Percentiles rank a stretch among this genome's conserved stretches.
These are phyloP conservation scores for Syncephalastrum racemosum DNA, from an alignment of 371 early-diverging fungal genomes.

Conservation along the genomic window DNA sequence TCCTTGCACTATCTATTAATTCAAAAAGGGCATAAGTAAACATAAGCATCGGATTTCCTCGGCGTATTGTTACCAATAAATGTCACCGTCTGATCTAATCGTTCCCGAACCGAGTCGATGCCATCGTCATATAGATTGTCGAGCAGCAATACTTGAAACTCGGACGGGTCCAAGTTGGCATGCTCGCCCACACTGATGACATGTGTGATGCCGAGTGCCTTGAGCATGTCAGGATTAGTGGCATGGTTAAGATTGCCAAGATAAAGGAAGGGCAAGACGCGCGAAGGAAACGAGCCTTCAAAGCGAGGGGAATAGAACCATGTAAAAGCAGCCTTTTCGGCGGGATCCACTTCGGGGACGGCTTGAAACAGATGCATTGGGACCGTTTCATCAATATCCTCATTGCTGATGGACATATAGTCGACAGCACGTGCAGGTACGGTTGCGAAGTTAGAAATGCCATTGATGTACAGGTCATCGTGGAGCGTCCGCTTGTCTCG, in stretches of 20 bases:
- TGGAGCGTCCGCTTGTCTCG: conserved; percentile 19
- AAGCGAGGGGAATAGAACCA: conserved; percentile 66
- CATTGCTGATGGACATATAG: neutral
- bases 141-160: conserved; percentile 41
- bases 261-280: conserved; percentile 62
- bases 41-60: neutral
- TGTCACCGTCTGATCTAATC: conserved; percentile 47
- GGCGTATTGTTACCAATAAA: conserved; percentile 53
- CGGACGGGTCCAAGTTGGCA: conserved; percentile 35
- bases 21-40: neutral
- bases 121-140: conserved; percentile 70
- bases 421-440: conserved; percentile 2
- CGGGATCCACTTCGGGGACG: conserved; percentile 14
- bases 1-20: conserved; percentile 33
- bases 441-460: conserved; percentile 22
- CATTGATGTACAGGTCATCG: conserved; percentile 29
- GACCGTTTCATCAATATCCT: neutral
- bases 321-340: conserved; percentile 27
- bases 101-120: conserved; percentile 55
- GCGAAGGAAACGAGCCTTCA: conserved; percentile 67
- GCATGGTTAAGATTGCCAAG: conserved; percentile 69
- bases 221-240: conserved; percentile 61
- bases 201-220: conserved; percentile 57
- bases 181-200: conserved; percentile 67
- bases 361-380: conserved; percentile 9